phyloP scores from a whole-genome alignment of 176 grass and related monocot genomes.

The Rhipidocladum racemiflorum region DNA sequence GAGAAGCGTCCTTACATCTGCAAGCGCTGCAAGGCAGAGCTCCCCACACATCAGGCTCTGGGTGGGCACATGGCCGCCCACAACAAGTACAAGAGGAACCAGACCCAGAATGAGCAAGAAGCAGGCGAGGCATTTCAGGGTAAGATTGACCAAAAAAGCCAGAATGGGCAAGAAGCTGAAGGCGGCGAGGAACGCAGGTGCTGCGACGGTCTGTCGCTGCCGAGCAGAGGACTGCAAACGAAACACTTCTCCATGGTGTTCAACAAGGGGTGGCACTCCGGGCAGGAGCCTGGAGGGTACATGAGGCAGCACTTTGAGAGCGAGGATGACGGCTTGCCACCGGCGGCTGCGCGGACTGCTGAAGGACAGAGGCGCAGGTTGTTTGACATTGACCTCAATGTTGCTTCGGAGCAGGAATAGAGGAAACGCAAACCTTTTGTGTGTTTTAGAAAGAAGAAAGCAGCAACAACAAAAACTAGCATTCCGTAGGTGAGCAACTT shows the following conservation, averaged over 20 bases:
- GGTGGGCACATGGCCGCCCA: slow-evolving; percentile 41
- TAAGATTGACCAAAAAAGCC: not conserved
- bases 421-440: not conserved
- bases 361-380: not conserved
- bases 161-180: not conserved
- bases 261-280: not conserved
- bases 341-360: not conserved
- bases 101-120: not conserved
- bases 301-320: not conserved
- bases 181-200: not conserved
- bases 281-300: not conserved
- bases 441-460: not conserved
- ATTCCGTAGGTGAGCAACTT: not conserved
- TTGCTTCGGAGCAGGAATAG: slow-evolving; percentile 29
- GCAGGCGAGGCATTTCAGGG: not conserved
- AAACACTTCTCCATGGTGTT: not conserved
- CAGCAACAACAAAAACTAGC: slow-evolving; percentile 1
- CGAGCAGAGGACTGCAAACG: not conserved
- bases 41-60: slow-evolving; percentile 39
- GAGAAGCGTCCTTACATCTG: slow-evolving; percentile 34
- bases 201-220: not conserved
- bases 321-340: not conserved
- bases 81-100: slow-evolving; percentile 32
- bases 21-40: slow-evolving; percentile 37
- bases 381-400: slow-evolving; percentile 35